Base-by-base conservation (phyloP, 306 rosid genomes). In the Trifolium fragiferum region DNA sequence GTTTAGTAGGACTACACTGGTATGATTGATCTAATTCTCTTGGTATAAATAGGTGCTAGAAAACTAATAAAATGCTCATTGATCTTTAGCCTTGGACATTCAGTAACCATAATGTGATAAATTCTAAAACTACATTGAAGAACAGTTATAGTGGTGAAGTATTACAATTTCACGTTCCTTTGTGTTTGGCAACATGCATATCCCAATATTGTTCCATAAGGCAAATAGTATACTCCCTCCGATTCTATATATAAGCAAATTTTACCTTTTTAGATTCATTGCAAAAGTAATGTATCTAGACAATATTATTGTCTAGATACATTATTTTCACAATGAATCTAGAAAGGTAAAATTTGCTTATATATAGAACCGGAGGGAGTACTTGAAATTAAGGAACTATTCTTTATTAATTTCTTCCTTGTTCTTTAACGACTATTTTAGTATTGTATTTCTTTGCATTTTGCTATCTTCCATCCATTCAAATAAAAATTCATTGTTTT, bases 101-200 rank as follows among this genome's bases (percentile, higher is more conserved):
- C 61, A 10, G 61, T 64, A 66, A 72, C 30, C 55, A 53, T 67
- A 15, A 14, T 19, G 10, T 51, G 73, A 63, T 72, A 18, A 71
- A 18, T 62, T 78, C 27, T 41, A 27, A 51, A 60, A 15, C 53
- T 23, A 69, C 16, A 60, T 35, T 70, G 47, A 69, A 33, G 60
- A 35, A 55, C 41, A 53, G 51, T 71, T 78, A 73, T 41, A 49
- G 38, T 33, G 23, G 41, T 19, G 33, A 54, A 54, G 47, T 55
- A 65, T 72, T 72, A 23, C 38, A 41, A 58, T 70, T 70, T 78
- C 65, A 70, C 37, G 25, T 49, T 44, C 30, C 19, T 6, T 27
- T 37, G 57, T 62, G 58, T 78, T 70, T 49, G 57, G 53, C 38
- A 40, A 40, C 66, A 50, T 78, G 73, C 50, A 27, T 50, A 30